Base-by-base conservation (phyloP, 176 grass and related monocot species). In the Stipa capillata region DNA sequence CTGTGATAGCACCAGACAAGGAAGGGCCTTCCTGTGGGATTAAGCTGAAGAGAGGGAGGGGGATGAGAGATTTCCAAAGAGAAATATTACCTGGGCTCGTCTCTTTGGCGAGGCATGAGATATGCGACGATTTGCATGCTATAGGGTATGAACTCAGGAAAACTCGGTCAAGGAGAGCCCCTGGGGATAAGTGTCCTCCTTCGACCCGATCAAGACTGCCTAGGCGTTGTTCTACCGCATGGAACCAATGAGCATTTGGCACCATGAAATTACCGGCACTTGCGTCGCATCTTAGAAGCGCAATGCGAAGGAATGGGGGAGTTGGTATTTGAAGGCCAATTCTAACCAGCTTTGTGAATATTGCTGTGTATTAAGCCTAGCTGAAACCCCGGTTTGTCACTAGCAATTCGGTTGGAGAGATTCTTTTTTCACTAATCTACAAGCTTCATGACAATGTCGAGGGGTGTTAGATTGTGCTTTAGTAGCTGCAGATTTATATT, bases 61-160 rank as follows among this genome's bases (percentile, higher is more conserved):
- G 92, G 25, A 73, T 95, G 57, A 72, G 96, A 35, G 91, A 99
- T 69, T 99, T 99, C 39, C 92, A 95, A 35, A 86, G 88, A 65
- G 96, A 99, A 33, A 87, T 99, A 78, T 64, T 99, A 24, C 96
- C 96, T 20, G 90, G 96, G 15, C 80, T 99, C 4, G 74, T 97
- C 44, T 86, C 92, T 35, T 86, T 99, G 15, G 83, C 88, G 23
- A 93, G 86, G 85, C 87, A 91, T 4, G 92, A 99, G 72, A 95
- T 99, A 72, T 95, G 96, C 0, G 90, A 99, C 28, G 96, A 99
- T 69, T 35, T 99, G 58, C 72, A 99, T 15, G 68, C 81, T 16
- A 99, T 99, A 62, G 92, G 88, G 10, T 86, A 91, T 51, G 90
- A 89, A 13, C 70, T 86, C 28, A 93, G 89, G 77, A 99, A 95